phyloP scores from a whole-genome alignment of 257 asterid genomes.

The Solanum neorickii region DNA sequence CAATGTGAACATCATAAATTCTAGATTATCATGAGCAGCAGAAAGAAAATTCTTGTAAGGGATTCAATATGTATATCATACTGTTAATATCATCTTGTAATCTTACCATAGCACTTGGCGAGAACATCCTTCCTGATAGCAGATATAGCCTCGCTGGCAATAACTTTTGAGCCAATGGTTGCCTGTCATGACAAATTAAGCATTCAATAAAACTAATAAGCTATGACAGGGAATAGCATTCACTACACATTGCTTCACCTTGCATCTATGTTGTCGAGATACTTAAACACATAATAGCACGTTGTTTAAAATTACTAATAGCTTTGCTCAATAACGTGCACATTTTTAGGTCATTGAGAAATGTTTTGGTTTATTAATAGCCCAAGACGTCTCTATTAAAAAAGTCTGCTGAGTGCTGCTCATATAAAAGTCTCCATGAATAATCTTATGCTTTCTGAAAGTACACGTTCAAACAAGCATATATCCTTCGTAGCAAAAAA shows the following conservation, averaged over 20 bases:
- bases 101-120: slow-evolving; percentile 96
- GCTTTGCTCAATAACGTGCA: background rate
- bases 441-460: background rate
- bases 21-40: background rate
- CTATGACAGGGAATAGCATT: background rate
- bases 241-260: background rate
- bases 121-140: slow-evolving; percentile 97
- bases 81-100: background rate
- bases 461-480: background rate
- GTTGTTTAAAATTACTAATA: background rate
- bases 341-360: background rate
- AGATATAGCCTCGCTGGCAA: slow-evolving; percentile 93
- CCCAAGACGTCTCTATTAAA: background rate
- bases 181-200: slow-evolving; percentile 43
- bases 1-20: background rate
- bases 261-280: background rate
- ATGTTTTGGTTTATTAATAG: background rate
- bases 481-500: background rate
- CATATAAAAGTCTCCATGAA: background rate
- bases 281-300: background rate
- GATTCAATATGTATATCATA: background rate
- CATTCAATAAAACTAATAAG: background rate
- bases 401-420: background rate
- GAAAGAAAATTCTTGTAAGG: background rate
- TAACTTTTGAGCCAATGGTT: slow-evolving; percentile 88